These are phyloP conservation scores for Mortierella sp. DNA, from an alignment of 371 early-diverging fungal species.

Conservation along the genomic window DNA sequence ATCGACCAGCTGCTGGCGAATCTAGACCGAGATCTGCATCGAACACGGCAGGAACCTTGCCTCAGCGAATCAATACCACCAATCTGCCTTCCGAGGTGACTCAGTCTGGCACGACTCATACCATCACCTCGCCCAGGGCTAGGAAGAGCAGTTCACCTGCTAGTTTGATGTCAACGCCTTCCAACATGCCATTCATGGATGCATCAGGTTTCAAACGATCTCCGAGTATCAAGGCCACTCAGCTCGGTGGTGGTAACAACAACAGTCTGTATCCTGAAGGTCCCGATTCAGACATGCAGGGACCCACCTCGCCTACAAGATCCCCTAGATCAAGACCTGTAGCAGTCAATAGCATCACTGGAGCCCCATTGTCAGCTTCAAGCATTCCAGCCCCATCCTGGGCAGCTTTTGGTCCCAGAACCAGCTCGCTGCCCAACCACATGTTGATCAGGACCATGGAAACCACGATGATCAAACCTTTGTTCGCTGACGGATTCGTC, in stretches of 20 bases:
- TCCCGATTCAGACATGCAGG: conserved; percentile 12
- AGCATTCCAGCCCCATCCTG: conserved; percentile 21
- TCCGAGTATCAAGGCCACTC: conserved; percentile 2
- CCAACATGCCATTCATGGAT: conserved; percentile 46
- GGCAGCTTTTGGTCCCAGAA: conserved; percentile 11
- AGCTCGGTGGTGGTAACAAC: not conserved
- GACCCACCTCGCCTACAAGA: conserved; percentile 8
- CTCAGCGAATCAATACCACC: conserved; percentile 19
- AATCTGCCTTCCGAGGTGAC: conserved; percentile 17
- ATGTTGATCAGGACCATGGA: conserved; percentile 46
- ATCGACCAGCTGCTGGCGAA: conserved; percentile 6
- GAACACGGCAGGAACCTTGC: not conserved
- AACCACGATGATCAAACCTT: conserved; percentile 63
- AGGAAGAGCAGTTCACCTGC: conserved; percentile 51
- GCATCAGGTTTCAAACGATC: conserved; percentile 24
- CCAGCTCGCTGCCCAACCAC: conserved; percentile 17
- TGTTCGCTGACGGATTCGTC: conserved; percentile 69
- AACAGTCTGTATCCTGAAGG: conserved; percentile 3
- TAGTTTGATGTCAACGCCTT: conserved; percentile 51
- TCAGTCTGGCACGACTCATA: conserved; percentile 1
- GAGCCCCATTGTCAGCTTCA: too few species aligned
- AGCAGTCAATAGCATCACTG: too few species aligned
- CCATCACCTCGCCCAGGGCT: conserved; percentile 26
- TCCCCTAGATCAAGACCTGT: too few species aligned
- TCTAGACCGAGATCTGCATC: not conserved